Conservation (phyloP, 352 stramenopile genomes). For the Globisporangium heterothallicum region DNA sequence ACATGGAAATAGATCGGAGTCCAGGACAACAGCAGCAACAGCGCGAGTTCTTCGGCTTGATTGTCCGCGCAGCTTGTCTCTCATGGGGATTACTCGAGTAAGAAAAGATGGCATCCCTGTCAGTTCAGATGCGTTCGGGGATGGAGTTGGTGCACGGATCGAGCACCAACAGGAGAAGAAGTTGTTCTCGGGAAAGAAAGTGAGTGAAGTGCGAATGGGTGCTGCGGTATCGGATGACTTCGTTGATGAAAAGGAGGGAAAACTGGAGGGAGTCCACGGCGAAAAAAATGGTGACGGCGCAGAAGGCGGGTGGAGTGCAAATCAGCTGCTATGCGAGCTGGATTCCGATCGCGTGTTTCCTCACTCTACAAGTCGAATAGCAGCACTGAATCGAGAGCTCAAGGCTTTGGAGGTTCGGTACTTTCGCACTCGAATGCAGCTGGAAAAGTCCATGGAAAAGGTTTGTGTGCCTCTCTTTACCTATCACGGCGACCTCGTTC, state of each 20-base stretch:
- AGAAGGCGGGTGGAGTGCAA: neutral
- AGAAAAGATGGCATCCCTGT: neutral
- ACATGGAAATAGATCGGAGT: neutral
- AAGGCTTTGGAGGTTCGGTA: conserved; percentile 72
- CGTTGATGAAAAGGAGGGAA: neutral
- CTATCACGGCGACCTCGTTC: too few relatives aligned
- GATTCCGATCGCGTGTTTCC: conserved; percentile 32
- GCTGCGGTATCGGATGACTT: neutral
- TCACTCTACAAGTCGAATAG: conserved; percentile 49
- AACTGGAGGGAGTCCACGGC: neutral
- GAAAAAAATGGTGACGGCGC: conserved; percentile 3
- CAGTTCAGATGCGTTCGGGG: neutral
- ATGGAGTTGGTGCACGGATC: neutral
- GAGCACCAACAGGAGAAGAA: conserved; percentile 4
- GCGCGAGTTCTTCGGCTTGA: neutral
- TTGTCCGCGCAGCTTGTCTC: neutral
- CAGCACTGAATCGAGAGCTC: conserved; percentile 58
- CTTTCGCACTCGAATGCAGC: conserved; percentile 63
- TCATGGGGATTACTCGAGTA: conserved; percentile 11
- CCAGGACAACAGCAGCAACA: neutral
- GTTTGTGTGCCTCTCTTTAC: conserved; percentile 15
- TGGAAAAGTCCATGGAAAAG: conserved; percentile 69
- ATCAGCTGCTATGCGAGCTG: conserved; percentile 17
- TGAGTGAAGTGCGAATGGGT: neutral
- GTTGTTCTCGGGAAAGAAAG: neutral